Conservation (phyloP, 768 basidiomycete genomes). For the Gloeopeniophorella convolvens region DNA sequence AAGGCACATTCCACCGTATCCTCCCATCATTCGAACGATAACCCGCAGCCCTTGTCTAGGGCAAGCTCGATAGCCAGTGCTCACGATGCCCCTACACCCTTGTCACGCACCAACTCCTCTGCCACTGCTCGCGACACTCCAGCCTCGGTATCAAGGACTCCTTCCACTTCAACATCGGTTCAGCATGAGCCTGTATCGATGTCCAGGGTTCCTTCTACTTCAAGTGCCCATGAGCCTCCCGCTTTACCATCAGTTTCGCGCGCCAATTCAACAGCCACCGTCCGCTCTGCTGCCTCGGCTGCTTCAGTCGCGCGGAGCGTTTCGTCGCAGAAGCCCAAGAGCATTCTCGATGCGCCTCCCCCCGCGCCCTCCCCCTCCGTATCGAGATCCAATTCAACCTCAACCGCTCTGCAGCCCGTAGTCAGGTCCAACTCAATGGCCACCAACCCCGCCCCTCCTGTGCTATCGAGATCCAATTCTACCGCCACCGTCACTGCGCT, state of each 20-base stretch:
- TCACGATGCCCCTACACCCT: neutral
- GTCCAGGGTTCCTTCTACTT: neutral
- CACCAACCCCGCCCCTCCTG: neutral
- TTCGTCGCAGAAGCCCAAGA: neutral
- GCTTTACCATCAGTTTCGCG: slow-evolving; percentile 7
- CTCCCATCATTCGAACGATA: neutral
- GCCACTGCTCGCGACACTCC: slow-evolving; percentile 1
- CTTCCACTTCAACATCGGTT: neutral
- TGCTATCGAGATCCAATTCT: slow-evolving; percentile 11
- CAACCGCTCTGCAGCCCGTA: neutral
- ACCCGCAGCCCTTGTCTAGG: slow-evolving; percentile 2
- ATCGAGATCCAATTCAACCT: slow-evolving; percentile 1
- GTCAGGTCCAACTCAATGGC: slow-evolving; percentile 11
- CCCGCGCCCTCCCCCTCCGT: no score
- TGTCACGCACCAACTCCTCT: slow-evolving; percentile 10
- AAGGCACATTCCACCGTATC: slow-evolving; percentile 5
- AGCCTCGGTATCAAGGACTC: neutral
- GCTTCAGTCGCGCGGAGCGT: neutral
- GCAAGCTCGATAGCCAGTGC: slow-evolving; percentile 2
- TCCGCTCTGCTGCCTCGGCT: slow-evolving; percentile 1
- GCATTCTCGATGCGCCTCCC: slow-evolving; percentile 1
- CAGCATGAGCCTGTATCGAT: neutral
- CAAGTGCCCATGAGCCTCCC: neutral
- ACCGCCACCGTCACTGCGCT: slow-evolving; percentile 8
- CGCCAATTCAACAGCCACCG: slow-evolving; percentile 9